Conservation (phyloP, 371 early-diverging fungal species). For the Apophysomyces sp. region DNA sequence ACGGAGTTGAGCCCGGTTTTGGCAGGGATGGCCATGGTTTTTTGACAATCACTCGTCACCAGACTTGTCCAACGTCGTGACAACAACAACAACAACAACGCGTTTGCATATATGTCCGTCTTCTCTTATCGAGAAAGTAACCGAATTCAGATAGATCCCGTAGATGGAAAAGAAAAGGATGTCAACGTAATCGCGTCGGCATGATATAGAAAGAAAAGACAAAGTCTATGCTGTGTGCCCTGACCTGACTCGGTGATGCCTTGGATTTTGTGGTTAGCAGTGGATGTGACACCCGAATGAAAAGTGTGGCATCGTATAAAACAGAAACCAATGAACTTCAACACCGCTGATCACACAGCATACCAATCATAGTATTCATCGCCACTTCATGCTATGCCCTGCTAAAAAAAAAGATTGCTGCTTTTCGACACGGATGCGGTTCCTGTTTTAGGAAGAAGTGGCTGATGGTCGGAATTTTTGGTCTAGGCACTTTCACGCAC, state of each 20-base stretch:
- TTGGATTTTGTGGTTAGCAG: neutral
- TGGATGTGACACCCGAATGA: neutral
- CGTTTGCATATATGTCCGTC: neutral
- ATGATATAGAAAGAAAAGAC: neutral
- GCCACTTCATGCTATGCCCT: neutral
- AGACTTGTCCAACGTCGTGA: neutral
- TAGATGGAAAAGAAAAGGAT: neutral
- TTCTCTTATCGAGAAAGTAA: too few species aligned
- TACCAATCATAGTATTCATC: neutral
- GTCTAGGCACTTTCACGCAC: neutral
- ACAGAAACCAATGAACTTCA: neutral
- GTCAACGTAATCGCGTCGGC: neutral
- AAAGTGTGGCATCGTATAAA: neutral
- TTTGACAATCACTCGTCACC: neutral
- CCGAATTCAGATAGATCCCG: too few species aligned
- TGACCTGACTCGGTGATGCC: neutral
- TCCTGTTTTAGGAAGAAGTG: neutral
- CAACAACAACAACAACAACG: neutral
- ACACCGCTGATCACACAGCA: neutral
- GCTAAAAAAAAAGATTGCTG: neutral
- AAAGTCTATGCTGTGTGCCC: neutral
- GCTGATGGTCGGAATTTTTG: neutral
- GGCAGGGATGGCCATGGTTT: neutral
- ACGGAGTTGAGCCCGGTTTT: neutral
- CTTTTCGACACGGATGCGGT: neutral